Conservation (phyloP, 805 yeast genomes). For the Pichia pseudocactophila region DNA sequence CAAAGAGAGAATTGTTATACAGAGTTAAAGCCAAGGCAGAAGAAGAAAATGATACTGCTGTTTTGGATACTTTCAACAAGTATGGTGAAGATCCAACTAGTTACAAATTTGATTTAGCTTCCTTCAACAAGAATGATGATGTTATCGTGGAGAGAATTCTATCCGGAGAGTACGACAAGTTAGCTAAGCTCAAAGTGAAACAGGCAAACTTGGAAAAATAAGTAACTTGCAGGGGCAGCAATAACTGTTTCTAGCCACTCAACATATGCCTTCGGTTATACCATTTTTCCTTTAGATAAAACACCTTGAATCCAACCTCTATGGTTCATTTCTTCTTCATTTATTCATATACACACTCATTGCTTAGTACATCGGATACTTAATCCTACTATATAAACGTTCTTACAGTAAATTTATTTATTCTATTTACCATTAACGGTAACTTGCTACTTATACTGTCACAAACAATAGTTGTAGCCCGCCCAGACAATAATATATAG, state of each 20-base stretch:
- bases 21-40: constrained; percentile 63
- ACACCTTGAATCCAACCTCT: too few species aligned
- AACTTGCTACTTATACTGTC: too few species aligned
- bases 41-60: constrained; percentile 47
- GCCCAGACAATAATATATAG: too few species aligned
- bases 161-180: constrained; percentile 75
- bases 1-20: constrained; percentile 68
- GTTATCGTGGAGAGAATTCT: constrained; percentile 73
- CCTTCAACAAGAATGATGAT: constrained; percentile 60
- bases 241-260: too few species aligned
- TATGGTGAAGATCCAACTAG: constrained; percentile 33
- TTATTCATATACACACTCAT: too few species aligned
- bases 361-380: too few species aligned
- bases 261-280: too few species aligned
- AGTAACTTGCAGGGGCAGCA: too few species aligned
- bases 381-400: neutral
- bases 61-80: constrained; percentile 33
- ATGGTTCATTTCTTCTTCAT: too few species aligned
- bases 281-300: neutral
- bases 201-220: constrained; percentile 12
- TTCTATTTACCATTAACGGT: too few species aligned
- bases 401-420: neutral
- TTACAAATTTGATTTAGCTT: constrained; percentile 41
- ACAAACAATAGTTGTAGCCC: too few species aligned
- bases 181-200: constrained; percentile 49